Percentiles rank a stretch among this genome's conserved stretches.
phyloP scores from a whole-genome alignment of 768 basidiomycete species.

The Agaricus blazei region DNA sequence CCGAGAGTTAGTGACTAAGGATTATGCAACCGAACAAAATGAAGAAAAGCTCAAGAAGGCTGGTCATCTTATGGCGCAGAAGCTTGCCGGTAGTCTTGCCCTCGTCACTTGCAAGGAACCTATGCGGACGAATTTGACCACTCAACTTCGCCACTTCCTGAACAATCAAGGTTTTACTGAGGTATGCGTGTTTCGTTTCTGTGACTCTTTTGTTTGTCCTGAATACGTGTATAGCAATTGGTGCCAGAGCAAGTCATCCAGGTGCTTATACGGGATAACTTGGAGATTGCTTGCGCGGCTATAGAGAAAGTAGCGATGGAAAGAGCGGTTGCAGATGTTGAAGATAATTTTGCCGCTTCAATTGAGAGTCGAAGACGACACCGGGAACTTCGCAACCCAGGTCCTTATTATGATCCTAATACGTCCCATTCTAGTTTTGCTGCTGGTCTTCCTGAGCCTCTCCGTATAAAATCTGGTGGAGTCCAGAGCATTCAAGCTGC shows the following conservation, averaged over 20 bases:
- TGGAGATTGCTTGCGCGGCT: constrained; percentile 88
- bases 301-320: constrained; percentile 99
- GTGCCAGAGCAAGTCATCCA: constrained; percentile 76
- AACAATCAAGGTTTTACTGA: constrained; percentile 88
- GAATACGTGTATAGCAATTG: constrained; percentile 41
- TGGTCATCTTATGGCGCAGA: constrained; percentile 94
- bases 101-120: constrained; percentile 99
- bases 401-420: constrained; percentile 87
- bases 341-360: constrained; percentile 78
- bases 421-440: constrained; percentile 69
- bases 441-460: constrained; percentile 75
- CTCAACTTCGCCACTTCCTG: constrained; percentile 80
- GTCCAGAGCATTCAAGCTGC: constrained; percentile 75
- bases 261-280: constrained; percentile 85
- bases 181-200: constrained; percentile 29
- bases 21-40: constrained; percentile 89
- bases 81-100: constrained; percentile 92
- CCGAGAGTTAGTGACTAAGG: constrained; percentile 90
- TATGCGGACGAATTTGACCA: constrained; percentile 84
- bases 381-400: constrained; percentile 64
- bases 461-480: constrained; percentile 81
- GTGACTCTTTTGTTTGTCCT: neutral
- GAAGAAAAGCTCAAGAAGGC: constrained; percentile 89
- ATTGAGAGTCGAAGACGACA: constrained; percentile 85
- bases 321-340: constrained; percentile 86